Evolutionary conservation across 305 asterid species (phyloP), one percentile per base, ranked within the genome.

Genomic region (Andrographis paniculata): DNA sequence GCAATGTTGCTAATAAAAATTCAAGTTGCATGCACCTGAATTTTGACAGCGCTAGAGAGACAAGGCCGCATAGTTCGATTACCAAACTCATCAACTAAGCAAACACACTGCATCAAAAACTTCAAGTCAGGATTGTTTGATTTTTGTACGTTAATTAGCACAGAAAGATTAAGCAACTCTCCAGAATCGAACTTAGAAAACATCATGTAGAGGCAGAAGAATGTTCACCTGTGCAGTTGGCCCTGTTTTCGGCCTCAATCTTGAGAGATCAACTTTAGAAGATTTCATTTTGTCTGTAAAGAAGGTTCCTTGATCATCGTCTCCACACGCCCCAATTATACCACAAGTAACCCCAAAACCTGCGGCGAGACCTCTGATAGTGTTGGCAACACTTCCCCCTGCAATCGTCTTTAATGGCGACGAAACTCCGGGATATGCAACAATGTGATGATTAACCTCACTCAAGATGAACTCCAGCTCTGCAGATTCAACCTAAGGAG

Each of bases 1-100:
- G 13, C 39, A 33, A 33, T 33, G 39, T 11, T 31, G 37, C 4
- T 11, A 56, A 50, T 19, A 6, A 12, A 51, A 36, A 17, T 51
- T 44, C 39, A 47, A 42, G 33, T 4, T 39, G 15, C 53, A 62
- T 21, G 58, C 60, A 86, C 99, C 99, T 91, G 87, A 71, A 91
- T 79, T 83, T 86, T 91, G 27, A 75, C 89, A n/a, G 94, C 80
- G 65, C 69, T 71, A 6, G 94, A 71, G 55, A 91, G 83, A 67
- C 96, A 91, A 9, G 99, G 99, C 45, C 99, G 73, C 99, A 91
- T 80, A 44, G 99, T 91, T 31, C 99, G 95, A 60, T 91, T 91
- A 37, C 93, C 99, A 41, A 63, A 40, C 50, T 86, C 93, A 63
- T 91, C 96, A 56, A 91, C 99, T 66, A 91, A 72, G 81, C 99